phyloP scores from a whole-genome alignment of 257 asterid genomes.

The Ocimum tenuiflorum region DNA sequence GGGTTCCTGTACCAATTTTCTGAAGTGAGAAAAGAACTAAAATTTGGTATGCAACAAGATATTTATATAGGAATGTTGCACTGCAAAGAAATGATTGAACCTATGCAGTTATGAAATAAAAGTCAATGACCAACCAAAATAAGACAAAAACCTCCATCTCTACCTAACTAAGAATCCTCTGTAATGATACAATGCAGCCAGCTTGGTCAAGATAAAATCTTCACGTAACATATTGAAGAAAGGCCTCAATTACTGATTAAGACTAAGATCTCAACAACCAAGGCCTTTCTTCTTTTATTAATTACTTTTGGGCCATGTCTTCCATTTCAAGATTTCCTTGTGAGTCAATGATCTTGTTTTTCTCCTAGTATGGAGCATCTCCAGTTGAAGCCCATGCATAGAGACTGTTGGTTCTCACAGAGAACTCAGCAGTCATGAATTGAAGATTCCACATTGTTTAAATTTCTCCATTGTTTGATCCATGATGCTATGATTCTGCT shows the following conservation, averaged over 20 bases:
- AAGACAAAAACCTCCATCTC: background rate
- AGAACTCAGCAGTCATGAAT: background rate
- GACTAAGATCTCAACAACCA: background rate
- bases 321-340: background rate
- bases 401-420: background rate
- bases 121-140: background rate
- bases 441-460: background rate
- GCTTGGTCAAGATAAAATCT: background rate
- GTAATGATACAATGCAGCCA: background rate
- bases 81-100: background rate
- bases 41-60: background rate
- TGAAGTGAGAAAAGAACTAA: background rate
- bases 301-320: background rate
- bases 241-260: background rate
- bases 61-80: background rate
- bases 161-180: too few relatives aligned
- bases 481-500: background rate
- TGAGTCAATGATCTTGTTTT: background rate
- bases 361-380: background rate
- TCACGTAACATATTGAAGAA: background rate
- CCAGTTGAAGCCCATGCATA: background rate
- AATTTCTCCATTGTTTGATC: background rate
- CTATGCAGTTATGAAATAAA: background rate
- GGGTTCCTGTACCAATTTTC: background rate
- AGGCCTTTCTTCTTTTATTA: background rate